Evolutionary conservation across 495 filamentous ascomycete genomes (phyloP), one percentile per base, ranked within the genome.

Genomic region (Neurospora sp.): DNA sequence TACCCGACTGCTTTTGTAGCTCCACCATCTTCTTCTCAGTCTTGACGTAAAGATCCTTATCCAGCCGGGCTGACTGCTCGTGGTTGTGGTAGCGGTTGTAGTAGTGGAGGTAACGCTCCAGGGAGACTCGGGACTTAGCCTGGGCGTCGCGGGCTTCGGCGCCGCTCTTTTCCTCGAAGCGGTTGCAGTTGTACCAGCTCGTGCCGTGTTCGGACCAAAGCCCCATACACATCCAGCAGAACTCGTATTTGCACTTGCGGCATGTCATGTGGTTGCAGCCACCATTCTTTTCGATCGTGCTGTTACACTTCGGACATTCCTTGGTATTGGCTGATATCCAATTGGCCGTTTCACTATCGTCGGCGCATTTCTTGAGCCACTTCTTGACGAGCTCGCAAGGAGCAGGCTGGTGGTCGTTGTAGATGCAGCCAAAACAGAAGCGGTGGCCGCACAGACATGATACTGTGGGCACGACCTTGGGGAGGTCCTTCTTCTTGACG

Each of bases 141-240:
- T 98, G 96, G 3, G 91, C 93, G 76, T 94, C 92, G 17, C 96
- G 87, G 5, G 95, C 96, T 48, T 98, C 96, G 0, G 87, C 86
- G 0, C 96, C 96, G 70, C 93, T 96, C 84, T 93, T 97, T 82
- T 98, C 96, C 79, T 98, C 96, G 78, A 91, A 99, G 7, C 96
- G 86, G 77, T 96, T 99, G 87, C 96, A 99, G 80, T 97, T 99
- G 83, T 99, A 99, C 96, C 96, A 99, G 83, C 94, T 97, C n/a
- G 96, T 98, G 72, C 96, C 96, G 78, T 99, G 96, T 80, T 99
- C 96, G 2, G 93, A 94, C 96, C 96, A 99, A 9, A 97, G 84
- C 1, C 96, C 96, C 96, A 99, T 99, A 81, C 96, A 99, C 90
- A 99, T 98, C 96, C 96, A 99, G 84, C 96, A 99, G 78, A 99